Base-by-base conservation (phyloP, 1,284 basidiomycete genomes). In the Anthracocystis panici-leucophaei region DNA sequence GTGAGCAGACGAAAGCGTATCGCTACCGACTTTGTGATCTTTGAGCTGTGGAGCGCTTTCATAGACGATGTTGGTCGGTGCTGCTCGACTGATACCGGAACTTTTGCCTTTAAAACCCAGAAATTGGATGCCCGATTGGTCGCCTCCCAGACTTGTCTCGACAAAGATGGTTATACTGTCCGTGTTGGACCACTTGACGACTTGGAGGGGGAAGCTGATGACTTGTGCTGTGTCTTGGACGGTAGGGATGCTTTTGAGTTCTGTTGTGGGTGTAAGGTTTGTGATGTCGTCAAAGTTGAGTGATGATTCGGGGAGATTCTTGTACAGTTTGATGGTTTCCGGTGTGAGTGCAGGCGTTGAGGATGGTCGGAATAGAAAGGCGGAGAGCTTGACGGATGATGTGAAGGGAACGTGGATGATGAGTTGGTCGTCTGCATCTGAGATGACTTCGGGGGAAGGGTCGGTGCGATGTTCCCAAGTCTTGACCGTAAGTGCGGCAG, bases 51-150 rank as follows among this genome's bases (percentile, higher is more conserved):
- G 83, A 5, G 83, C 77, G 41, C 74, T 63, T 65, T 84, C 83
- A 58, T 84, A 84, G 50, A 84, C 73, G 57, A 84, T 77, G 42
- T 78, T 79, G 2, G 68, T 57, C 0, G 83, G 82, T 3, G 74
- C 68, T 38, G 65, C 65, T 9, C 75, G 25, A 16, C 57, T 53
- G 53, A 46, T 46, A 7, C 69, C 65, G 3, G 67, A 61, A 21
- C n/a, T 50, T 48, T 82, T 80, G 23, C 83, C 83, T 18, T 79
- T 78, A 71, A 84, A 82, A 12, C 82, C 83, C 4, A 82, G 23
- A 61, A 78, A 84, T 25, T 78, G 79, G 51, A 84, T 69, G 5
- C 41, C 62, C 3, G 67, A 31, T 14, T 67, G 63, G 11, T 79
- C 64, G 6, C 45, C 66, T 40, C 79, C 81, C 14, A 72, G 31